Evolutionary conservation across 306 rosid genomes (phyloP).

Genomic region (Prunus persica): DNA sequence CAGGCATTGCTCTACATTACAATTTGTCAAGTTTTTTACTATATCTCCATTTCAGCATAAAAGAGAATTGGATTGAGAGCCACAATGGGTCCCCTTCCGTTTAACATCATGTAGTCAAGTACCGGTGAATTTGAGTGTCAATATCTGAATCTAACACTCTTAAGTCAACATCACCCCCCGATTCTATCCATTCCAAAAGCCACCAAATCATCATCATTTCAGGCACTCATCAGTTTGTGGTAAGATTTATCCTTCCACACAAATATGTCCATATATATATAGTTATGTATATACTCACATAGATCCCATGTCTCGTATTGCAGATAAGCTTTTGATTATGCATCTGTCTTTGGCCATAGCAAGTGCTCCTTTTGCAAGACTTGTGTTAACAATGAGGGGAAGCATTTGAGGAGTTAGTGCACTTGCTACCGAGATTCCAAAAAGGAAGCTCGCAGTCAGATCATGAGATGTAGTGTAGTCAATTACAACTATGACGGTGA

Average conservation of each 20-base stretch:
- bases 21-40: no score
- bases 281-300: conserved; percentile 40
- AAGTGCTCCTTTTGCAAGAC: conserved; percentile 86
- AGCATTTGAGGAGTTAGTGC: conserved; percentile 95
- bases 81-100: no score
- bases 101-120: no score
- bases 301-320: conserved; percentile 80
- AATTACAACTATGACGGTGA: conserved; percentile 44
- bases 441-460: conserved; percentile 51
- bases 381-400: conserved; percentile 67
- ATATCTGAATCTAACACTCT: no score
- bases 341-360: conserved; percentile 90
- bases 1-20: not conserved
- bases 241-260: no score
- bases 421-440: conserved; percentile 76
- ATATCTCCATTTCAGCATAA: no score
- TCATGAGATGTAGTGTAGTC: conserved; percentile 44
- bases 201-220: not conserved
- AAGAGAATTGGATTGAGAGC: no score
- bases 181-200: not conserved
- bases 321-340: conserved; percentile 64
- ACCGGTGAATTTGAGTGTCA: no score
- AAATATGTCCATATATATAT: not conserved
- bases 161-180: not conserved
- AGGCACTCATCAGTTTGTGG: not conserved